A percentile compares a stretch with the other conserved stretches of the same genome.
Conservation (phyloP, 805 yeast species). For the Barnettozyma vustinii region DNA sequence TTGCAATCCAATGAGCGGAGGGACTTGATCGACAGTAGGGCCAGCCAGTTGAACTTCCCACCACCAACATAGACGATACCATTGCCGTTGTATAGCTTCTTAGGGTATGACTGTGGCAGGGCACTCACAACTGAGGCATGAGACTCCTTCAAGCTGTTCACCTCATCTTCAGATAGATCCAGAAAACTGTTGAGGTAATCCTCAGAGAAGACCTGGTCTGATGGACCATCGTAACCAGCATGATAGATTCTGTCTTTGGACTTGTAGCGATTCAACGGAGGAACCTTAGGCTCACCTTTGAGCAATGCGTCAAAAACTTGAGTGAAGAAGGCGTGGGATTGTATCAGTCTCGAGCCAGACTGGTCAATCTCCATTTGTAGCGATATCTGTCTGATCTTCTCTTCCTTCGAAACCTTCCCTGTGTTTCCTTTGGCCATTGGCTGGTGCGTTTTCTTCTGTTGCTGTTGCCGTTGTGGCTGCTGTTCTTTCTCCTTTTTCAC, state of each 20-base stretch:
- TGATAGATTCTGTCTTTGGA: slow-evolving; percentile 45
- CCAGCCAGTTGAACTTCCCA: slow-evolving; percentile 51
- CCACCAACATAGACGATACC: slow-evolving; percentile 67
- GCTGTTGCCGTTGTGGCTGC: neutral
- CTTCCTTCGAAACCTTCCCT: slow-evolving; percentile 1
- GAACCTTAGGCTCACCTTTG: slow-evolving; percentile 41
- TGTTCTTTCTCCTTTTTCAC: too few species aligned
- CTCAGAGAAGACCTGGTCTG: slow-evolving; percentile 44
- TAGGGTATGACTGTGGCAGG: slow-evolving; percentile 45
- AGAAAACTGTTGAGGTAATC: slow-evolving; percentile 46
- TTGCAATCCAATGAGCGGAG: slow-evolving; percentile 44
- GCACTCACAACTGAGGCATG: slow-evolving; percentile 41
- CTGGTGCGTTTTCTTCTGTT: slow-evolving; percentile 1
- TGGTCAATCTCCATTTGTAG: slow-evolving; percentile 27
- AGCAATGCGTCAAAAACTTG: slow-evolving; percentile 36
- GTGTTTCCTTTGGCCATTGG: neutral
- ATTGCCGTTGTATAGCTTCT: slow-evolving; percentile 41
- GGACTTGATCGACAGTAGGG: slow-evolving; percentile 43
- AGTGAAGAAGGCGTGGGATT: slow-evolving; percentile 39
- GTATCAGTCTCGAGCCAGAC: slow-evolving; percentile 28
- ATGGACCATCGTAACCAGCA: slow-evolving; percentile 42
- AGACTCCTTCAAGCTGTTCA: slow-evolving; percentile 38
- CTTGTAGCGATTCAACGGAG: slow-evolving; percentile 37
- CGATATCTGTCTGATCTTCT: slow-evolving; percentile 20
- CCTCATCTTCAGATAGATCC: slow-evolving; percentile 38